These are phyloP conservation scores for Conringia planisiliqua DNA, from an alignment of 345 rosid species.

Conservation along the genomic window DNA sequence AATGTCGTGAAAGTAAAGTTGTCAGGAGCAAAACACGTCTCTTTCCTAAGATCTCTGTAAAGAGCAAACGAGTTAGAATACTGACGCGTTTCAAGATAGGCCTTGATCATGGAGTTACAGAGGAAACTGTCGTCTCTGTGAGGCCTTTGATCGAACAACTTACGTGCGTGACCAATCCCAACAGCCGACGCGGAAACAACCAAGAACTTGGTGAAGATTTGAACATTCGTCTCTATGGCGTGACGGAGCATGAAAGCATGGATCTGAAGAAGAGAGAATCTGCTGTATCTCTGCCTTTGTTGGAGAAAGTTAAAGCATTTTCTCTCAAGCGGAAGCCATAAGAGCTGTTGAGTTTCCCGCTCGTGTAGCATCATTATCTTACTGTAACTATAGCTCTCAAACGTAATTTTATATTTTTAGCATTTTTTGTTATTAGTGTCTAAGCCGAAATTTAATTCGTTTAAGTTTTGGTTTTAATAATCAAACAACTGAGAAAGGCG, in stretches of 20 bases:
- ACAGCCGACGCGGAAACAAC: conserved; percentile 33
- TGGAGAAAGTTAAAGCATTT: conserved; percentile 54
- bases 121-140: conserved; percentile 54
- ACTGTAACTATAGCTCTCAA: too few relatives aligned
- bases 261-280: conserved; percentile 44
- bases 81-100: conserved; percentile 42
- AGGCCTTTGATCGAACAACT: conserved; percentile 50
- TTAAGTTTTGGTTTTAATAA: too few relatives aligned
- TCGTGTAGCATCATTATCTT: background rate
- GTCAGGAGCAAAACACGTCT: conserved; percentile 51
- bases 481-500: too few relatives aligned
- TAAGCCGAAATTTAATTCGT: too few relatives aligned
- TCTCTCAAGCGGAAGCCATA: conserved; percentile 56
- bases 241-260: conserved; percentile 66
- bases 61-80: conserved; percentile 45
- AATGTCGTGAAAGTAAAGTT: conserved; percentile 55
- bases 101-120: conserved; percentile 67
- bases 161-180: conserved; percentile 49
- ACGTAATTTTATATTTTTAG: too few relatives aligned
- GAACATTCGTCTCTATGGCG: conserved; percentile 52
- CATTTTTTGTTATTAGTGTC: too few relatives aligned
- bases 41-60: conserved; percentile 46
- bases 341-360: conserved; percentile 15
- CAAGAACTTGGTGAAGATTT: conserved; percentile 58
- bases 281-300: conserved; percentile 25